Base-by-base conservation (phyloP, 345 rosid genomes). In the Acer saccharum region DNA sequence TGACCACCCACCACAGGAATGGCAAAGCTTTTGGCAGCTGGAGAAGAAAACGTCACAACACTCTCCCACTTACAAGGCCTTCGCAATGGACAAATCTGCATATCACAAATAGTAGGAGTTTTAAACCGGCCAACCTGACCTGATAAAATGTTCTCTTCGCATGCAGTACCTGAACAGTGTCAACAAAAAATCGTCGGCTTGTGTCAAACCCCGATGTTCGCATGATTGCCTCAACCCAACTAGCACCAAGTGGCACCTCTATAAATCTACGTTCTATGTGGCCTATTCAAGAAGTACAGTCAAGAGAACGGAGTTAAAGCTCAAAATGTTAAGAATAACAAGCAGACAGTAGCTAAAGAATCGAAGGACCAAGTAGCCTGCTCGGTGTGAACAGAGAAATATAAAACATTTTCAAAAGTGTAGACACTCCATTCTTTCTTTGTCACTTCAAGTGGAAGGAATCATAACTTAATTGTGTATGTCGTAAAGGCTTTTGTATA, bases 221-320 rank as follows among this genome's bases (percentile, higher is more conserved):
- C 86, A 96, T 88, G 23, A 92, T 91, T 75, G 98, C 99, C 90
- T 96, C 99, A 82, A 89, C 97, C 99, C 99, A 94, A 66, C 82
- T 89, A 79, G 98, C 92, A 73, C 99, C 98, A 64, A 73, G 83
- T 50, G 98, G 99, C 69, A 96, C 95, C 87, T 91, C 94, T 27
- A 96, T 83, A 77, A 58, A 92, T 88, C 94, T 92, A 73, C 99
- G 91, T 78, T 96, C 99, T 80, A 96, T 90, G 77, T 89, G 92
- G 71, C 98, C 98, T 96, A 73, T 79, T 72, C 72, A 80, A 80
- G 54, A 60, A 65, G 80, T 58, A 75, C 68, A 86, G 68, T 74
- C 27, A 79, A 60, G 20, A 63, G 67, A 74, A 32, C 1, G 54
- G 63, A 29, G 52, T 63, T 52, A 52, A 55, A 50, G 25, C 41